These are phyloP conservation scores for Manihot esculenta DNA, from an alignment of 441 rosid species.

Conservation along the genomic window DNA sequence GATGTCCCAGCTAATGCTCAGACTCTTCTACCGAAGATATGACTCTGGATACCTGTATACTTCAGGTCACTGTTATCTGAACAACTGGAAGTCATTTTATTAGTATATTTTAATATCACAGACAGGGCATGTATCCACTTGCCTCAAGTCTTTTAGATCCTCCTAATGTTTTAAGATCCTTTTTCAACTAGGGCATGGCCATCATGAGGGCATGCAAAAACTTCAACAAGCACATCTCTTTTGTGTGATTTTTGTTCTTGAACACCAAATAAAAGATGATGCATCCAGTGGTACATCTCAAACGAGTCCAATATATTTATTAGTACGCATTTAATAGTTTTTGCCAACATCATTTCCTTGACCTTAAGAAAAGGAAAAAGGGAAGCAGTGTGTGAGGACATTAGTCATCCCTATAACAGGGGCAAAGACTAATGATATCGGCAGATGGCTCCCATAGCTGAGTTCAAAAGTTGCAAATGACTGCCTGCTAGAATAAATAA, in stretches of 20 bases:
- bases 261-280: not conserved
- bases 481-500: too few relatives aligned
- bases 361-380: too few relatives aligned
- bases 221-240: not conserved
- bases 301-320: too few relatives aligned
- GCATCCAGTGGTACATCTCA: not conserved
- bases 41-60: conserved; percentile 2
- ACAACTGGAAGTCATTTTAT: not conserved
- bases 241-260: not conserved
- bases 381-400: too few relatives aligned
- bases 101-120: not conserved
- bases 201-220: not conserved
- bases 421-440: too few relatives aligned
- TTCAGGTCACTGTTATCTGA: not conserved
- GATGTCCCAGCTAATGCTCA: conserved; percentile 54
- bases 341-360: too few relatives aligned
- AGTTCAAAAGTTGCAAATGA: too few relatives aligned
- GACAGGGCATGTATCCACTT: not conserved
- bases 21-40: conserved; percentile 50
- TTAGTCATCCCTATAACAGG: too few relatives aligned
- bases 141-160: not conserved
- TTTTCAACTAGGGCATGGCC: not conserved
- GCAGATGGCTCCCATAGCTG: too few relatives aligned
- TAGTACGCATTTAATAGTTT: too few relatives aligned
- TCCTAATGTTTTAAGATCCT: not conserved